Percentiles rank a stretch among this genome's conserved stretches.
phyloP scores from a whole-genome alignment of 768 basidiomycete species.

The Hygrocybe punicea region DNA sequence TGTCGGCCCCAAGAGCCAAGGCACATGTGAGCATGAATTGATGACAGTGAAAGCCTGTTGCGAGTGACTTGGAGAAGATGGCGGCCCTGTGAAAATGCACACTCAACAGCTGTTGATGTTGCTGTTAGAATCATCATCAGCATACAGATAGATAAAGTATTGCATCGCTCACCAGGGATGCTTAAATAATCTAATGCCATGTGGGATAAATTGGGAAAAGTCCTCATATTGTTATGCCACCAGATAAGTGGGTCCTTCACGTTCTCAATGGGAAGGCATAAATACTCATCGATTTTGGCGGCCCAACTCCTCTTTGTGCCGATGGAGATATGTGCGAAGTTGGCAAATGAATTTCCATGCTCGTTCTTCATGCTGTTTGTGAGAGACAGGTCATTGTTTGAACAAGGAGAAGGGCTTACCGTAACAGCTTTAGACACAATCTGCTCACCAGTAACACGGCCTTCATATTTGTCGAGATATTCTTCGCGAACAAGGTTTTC shows the following conservation, averaged over 20 bases:
- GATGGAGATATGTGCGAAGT: conserved; percentile 6
- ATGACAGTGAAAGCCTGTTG: conserved; percentile 14
- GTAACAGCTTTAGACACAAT: neutral
- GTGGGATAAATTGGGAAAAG: conserved; percentile 11
- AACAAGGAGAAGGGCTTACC: neutral
- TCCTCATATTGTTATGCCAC: conserved; percentile 13
- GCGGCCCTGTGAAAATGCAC: conserved; percentile 17
- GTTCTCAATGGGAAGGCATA: conserved; percentile 12
- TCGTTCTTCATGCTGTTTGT: neutral
- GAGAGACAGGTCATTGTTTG: neutral
- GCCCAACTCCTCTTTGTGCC: neutral
- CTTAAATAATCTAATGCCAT: conserved; percentile 21
- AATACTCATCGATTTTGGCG: conserved; percentile 11
- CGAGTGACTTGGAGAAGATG: conserved; percentile 20
- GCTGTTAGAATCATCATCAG: conserved; percentile 1
- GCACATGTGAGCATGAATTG: conserved; percentile 16
- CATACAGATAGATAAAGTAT: neutral
- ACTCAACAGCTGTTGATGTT: conserved; percentile 18
- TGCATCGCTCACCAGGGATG: conserved; percentile 15
- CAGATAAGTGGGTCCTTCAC: conserved; percentile 13
- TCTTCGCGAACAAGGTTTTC: conserved; percentile 15
- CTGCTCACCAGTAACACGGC: neutral
- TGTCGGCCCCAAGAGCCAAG: conserved; percentile 18
- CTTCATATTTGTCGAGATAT: conserved; percentile 6
- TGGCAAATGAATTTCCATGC: neutral